Evolutionary conservation across 345 rosid species (phyloP).

Genomic region (Atalantia buxifolia): DNA sequence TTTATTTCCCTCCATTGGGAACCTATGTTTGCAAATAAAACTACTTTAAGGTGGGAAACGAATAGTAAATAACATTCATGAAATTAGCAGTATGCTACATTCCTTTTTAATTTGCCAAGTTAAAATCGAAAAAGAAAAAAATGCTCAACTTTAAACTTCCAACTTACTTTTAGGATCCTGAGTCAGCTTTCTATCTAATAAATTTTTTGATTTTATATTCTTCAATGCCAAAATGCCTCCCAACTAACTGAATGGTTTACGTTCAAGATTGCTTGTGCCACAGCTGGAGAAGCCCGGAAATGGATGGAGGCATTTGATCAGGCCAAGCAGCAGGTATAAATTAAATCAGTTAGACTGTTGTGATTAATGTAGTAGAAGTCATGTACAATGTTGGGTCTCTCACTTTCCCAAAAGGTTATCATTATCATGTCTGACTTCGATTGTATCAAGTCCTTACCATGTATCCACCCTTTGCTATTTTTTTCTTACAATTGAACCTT

Average conservation of each 20-base stretch:
- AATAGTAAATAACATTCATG: neutral
- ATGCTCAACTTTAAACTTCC: neutral
- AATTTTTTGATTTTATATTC: neutral
- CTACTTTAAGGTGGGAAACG: neutral
- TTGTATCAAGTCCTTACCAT: neutral
- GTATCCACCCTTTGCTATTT: neutral
- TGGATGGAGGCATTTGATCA: conserved; percentile 97
- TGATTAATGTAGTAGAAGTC: neutral
- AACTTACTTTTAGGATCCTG: neutral
- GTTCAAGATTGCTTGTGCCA: conserved; percentile 86
- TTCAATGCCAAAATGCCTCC: neutral
- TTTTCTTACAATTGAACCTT: neutral
- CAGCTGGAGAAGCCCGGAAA: conserved; percentile 80
- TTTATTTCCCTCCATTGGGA: too few species aligned
- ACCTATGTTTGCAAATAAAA: neutral
- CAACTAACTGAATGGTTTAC: conserved; percentile 15
- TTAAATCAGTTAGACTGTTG: conserved; percentile 11
- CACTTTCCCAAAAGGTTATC: conserved; percentile 1
- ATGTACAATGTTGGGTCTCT: neutral
- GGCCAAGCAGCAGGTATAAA: conserved; percentile 92
- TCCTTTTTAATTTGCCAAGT: neutral
- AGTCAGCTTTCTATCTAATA: neutral
- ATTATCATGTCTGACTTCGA: neutral
- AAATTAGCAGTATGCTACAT: neutral
- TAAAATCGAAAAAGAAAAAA: neutral